Evolutionary conservation across 2,329 filamentous ascomycete species (phyloP), one percentile per base, ranked within the genome.

Genomic region (Talaromyces sp.): DNA sequence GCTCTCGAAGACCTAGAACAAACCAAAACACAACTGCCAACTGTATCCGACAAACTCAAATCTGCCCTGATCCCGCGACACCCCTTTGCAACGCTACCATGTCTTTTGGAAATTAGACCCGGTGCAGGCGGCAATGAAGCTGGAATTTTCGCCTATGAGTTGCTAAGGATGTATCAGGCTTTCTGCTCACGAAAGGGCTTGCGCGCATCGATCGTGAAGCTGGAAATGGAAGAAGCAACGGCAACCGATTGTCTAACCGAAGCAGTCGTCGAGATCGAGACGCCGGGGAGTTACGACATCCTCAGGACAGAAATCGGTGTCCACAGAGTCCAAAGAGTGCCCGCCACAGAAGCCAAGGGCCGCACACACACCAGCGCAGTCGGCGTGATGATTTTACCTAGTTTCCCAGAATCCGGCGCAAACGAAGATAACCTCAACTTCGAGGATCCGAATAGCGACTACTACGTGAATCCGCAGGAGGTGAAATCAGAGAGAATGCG

Each of bases 301-400:
- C 87, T 99, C 72, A 87, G 94, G 67, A 89, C 89, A 71, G 95
- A 99, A 78, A 92, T 94, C 2, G 95, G 95, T 36, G 95, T 99
- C 70, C 95, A 99, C 76, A 88, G 95, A 31, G 95, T 99, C 0
- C 95, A 99, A 81, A 88, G 95, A 29, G 89, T 99, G 3, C 95
- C 95, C 1, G 89, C 89, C 11, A 99, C 95, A 0, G 95, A 99
- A 77, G 91, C 84, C 70, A 94, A 92, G 75, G 95, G 95, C 1
- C 88, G 95, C 31, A 95, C 92, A 17, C 95, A 99, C 77, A 99
- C 95, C 11, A 95, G 91, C 74, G 93, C 93, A 13, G 94, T 93
- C 2, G 92, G 91, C 5, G 91, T 99, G 0, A 91, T 97, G 85
- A 93, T 99, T 1, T 83, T 99, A 34, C 95, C 95, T 0, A 92